Conservation (phyloP, 352 stramenopile genomes). For the Thraustotheca clavata region DNA sequence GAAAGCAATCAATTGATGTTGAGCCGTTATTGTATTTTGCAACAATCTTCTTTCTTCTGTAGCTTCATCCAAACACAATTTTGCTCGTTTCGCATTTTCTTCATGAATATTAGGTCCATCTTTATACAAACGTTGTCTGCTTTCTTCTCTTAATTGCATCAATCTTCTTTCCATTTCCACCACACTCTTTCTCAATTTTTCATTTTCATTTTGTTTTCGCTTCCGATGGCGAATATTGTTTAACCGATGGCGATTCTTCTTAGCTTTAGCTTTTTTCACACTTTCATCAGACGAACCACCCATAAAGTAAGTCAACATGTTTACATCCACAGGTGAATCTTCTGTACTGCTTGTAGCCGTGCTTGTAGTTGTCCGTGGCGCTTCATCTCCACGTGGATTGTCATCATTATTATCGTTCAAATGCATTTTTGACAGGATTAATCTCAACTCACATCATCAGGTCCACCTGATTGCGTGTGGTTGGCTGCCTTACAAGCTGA, state of each 20-base stretch:
- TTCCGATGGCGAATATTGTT: constrained; percentile 16
- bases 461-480: constrained; percentile 5
- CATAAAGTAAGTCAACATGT: constrained; percentile 17
- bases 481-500: background rate
- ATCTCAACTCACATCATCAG: constrained; percentile 14
- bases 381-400: background rate
- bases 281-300: background rate
- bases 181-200: background rate
- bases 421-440: background rate
- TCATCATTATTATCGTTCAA: background rate
- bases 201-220: constrained; percentile 2
- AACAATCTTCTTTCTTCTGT: background rate
- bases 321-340: background rate
- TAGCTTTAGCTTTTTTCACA: background rate
- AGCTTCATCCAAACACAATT: background rate
- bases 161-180: background rate
- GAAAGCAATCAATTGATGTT: constrained; percentile 1
- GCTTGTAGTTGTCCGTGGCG: background rate
- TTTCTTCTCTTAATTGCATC: background rate
- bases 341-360: background rate
- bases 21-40: constrained; percentile 3
- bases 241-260: constrained; percentile 2
- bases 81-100: background rate
- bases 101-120: background rate
- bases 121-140: background rate